Conservation (phyloP, 768 basidiomycete genomes). For the Rhodotorula graminis region DNA sequence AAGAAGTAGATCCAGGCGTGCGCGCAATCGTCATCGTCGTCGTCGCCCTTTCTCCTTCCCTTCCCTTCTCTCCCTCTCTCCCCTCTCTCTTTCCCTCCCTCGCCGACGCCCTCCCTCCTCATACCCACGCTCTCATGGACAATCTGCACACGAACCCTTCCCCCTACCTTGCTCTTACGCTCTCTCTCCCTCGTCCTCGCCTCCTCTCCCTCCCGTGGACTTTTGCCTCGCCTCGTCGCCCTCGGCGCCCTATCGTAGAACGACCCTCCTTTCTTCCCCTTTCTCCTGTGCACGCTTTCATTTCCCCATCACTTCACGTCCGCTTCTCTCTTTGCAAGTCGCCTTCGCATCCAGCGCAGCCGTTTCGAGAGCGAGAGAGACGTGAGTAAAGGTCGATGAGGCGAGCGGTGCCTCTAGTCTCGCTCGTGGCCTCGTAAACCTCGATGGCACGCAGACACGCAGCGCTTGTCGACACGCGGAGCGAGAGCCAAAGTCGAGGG, state of each 20-base stretch:
- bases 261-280: background rate
- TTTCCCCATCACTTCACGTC: background rate
- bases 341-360: no score
- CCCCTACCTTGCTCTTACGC: background rate
- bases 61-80: no score
- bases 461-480: no score
- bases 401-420: no score
- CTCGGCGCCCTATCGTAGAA: background rate
- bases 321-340: background rate
- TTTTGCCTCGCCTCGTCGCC: background rate
- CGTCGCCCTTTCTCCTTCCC: background rate
- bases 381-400: no score
- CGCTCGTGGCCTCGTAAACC: no score
- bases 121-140: background rate
- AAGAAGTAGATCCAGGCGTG: constrained; percentile 8
- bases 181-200: background rate
- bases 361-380: no score
- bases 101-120: background rate
- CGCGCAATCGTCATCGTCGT: no score
- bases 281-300: background rate
- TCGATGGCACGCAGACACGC: no score
- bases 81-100: background rate
- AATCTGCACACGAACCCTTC: background rate
- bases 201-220: background rate
- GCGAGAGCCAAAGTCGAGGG: no score